phyloP scores from a whole-genome alignment of 495 filamentous ascomycete species.

The Tuber borchii region DNA sequence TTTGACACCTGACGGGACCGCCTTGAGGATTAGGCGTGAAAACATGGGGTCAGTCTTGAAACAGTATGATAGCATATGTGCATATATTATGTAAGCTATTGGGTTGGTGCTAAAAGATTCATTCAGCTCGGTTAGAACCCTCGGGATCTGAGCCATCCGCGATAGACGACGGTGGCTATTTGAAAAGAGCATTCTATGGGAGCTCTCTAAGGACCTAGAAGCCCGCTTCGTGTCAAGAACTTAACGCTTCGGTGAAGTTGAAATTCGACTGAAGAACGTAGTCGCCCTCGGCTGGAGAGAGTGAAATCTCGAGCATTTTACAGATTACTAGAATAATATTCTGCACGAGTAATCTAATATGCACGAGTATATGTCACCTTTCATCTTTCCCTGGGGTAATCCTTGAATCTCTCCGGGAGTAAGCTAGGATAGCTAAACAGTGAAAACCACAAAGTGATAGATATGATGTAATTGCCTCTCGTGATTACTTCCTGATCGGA shows the following conservation, averaged over 20 bases:
- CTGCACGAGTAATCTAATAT: background rate
- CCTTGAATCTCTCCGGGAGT: background rate
- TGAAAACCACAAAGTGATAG: background rate
- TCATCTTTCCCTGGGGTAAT: background rate
- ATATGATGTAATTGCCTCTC: background rate
- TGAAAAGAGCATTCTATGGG: background rate
- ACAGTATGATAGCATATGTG: background rate
- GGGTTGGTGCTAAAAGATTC: background rate
- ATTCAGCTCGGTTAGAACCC: background rate
- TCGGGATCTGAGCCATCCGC: background rate
- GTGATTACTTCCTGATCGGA: background rate
- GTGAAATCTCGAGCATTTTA: background rate
- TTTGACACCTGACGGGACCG: background rate
- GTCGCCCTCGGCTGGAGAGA: background rate
- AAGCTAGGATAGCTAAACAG: background rate
- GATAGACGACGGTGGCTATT: background rate
- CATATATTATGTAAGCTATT: background rate
- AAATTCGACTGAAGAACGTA: background rate
- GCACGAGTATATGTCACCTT: background rate
- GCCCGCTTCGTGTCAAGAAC: background rate
- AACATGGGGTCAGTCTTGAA: background rate
- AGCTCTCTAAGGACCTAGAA: background rate
- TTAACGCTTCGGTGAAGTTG: background rate
- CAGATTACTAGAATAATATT: background rate
- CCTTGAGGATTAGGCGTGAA: background rate